Evolutionary conservation across 345 rosid genomes (phyloP), one percentile per base, ranked within the genome.

Genomic region (Gossypium raimondii): DNA sequence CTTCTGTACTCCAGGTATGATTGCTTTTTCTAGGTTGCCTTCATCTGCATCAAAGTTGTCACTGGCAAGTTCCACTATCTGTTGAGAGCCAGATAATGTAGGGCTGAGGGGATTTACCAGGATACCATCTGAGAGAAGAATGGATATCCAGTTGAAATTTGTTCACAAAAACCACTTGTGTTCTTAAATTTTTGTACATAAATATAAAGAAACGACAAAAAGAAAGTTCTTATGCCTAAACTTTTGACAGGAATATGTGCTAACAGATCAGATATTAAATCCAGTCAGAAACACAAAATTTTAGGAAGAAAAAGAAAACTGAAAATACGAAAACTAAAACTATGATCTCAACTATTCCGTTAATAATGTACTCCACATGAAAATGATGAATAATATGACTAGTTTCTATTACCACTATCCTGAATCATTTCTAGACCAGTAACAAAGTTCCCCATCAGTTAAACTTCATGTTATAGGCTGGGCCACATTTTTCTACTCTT

Each of bases 21-120:
- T 47, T 73, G 77, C 48, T 75, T 82, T 85, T 70, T 86, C 90
- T 56, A 74, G 62, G 75, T 67, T 74, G 48, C 74, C 62, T 80
- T 85, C 92, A 80, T 87, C 88, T 14, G 22, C 38, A n/a, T 75
- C 85, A 47, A 72, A 51, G 81, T 29, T 67, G 78, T 87, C 92
- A 53, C 73, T 83, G 13, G 79, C 87, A 65, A 85, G 82, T 74
- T 85, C 92, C 68, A 75, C 81, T 75, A 71, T 62, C 68, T 83
- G 82, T 79, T 78, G 81, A 75, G 76, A 81, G 2, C 87, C 85
- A 53, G 77, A 81, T 72, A 88, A 80, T 27, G 78, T 73, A 64
- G 88, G 87, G 74, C 86, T 87, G 16, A 83, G 77, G 74, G 86
- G 82, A 78, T 79, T 77, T 43, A 68, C 61, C 48, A 78, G 56